Evolutionary conservation across 371 early-diverging fungal genomes (phyloP).

Genomic region (Syncephalastrum racemosum): DNA sequence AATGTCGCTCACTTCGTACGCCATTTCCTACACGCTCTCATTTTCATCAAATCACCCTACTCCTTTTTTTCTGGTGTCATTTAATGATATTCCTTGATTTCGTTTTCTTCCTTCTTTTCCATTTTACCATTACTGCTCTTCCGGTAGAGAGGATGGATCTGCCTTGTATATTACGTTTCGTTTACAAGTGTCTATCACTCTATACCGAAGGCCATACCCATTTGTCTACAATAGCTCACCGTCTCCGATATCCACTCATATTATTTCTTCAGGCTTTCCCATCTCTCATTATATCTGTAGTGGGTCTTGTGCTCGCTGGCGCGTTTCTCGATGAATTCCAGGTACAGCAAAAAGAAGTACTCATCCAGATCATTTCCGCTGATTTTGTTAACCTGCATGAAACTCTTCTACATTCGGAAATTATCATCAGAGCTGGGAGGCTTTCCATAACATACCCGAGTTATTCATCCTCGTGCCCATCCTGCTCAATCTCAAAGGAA

Average conservation of each 20-base stretch:
- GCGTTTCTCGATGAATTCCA: slow-evolving; percentile 66
- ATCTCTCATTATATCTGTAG: slow-evolving; percentile 68
- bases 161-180: too few species aligned
- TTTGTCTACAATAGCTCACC: too few species aligned
- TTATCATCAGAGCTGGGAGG: slow-evolving; percentile 58
- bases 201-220: too few species aligned
- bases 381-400: background rate
- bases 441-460: slow-evolving; percentile 69
- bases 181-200: too few species aligned
- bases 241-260: background rate
- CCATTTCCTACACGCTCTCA: too few species aligned
- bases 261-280: slow-evolving; percentile 60
- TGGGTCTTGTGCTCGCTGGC: slow-evolving; percentile 74
- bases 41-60: too few species aligned
- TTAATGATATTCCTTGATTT: background rate
- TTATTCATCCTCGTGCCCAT: slow-evolving; percentile 85
- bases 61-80: too few species aligned
- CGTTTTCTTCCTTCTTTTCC: slow-evolving; percentile 7
- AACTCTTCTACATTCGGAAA: background rate
- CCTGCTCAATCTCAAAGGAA: slow-evolving; percentile 83
- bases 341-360: slow-evolving; percentile 31
- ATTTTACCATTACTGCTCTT: slow-evolving; percentile 7
- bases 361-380: slow-evolving; percentile 2
- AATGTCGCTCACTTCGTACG: too few species aligned
- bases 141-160: background rate